phyloP scores from a whole-genome alignment of 257 asterid species.

The Cinchona pubescens region DNA sequence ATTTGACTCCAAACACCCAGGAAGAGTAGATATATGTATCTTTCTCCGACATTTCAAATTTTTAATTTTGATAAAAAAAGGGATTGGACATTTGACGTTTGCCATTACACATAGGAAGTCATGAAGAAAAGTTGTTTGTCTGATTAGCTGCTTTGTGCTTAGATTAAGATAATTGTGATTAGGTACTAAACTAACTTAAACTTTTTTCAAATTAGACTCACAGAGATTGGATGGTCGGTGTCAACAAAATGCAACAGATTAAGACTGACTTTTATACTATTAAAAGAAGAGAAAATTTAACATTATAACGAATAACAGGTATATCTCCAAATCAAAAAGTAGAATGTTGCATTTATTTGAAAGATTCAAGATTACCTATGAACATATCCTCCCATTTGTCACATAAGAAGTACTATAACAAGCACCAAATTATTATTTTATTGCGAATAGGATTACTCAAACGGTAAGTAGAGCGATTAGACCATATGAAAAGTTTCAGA shows the following conservation, averaged over 20 bases:
- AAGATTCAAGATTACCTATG: too few species aligned
- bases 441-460: too few species aligned
- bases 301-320: too few species aligned
- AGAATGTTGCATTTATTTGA: too few species aligned
- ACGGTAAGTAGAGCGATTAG: too few species aligned
- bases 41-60: neutral
- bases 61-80: neutral
- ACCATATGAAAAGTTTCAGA: too few species aligned
- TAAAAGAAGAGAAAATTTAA: neutral
- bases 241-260: neutral
- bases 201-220: neutral
- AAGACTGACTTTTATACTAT: neutral
- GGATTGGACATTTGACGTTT: neutral
- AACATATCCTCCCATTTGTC: too few species aligned
- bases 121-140: neutral
- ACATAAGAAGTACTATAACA: too few species aligned
- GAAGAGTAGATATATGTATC: neutral
- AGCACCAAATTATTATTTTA: too few species aligned
- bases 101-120: neutral
- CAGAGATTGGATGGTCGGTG: neutral
- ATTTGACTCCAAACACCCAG: neutral
- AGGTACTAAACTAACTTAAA: neutral
- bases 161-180: neutral
- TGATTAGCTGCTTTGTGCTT: neutral
- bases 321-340: too few species aligned